Conservation (phyloP, 257 asterid genomes). For the Forsythia suspensa region DNA sequence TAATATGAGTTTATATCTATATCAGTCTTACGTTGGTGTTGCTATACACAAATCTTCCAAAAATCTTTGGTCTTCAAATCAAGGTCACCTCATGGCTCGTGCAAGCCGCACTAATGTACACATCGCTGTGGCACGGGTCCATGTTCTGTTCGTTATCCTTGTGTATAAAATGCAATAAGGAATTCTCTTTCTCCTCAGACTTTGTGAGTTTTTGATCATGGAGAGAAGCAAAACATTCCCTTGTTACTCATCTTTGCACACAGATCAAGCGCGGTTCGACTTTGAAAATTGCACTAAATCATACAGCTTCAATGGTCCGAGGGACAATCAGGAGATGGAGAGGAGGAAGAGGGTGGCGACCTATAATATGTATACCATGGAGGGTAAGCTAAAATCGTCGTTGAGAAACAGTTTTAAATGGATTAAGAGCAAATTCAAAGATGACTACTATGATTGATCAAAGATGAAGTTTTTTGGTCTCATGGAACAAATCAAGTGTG, state of each 20-base stretch:
- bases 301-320: constrained; percentile 83
- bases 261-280: constrained; percentile 61
- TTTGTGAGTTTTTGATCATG: constrained; percentile 34
- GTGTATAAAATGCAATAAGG: constrained; percentile 19
- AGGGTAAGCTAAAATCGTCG: constrained; percentile 85
- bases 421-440: constrained; percentile 78
- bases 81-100: constrained; percentile 68
- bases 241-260: constrained; percentile 66
- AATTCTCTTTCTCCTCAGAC: constrained; percentile 8
- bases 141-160: constrained; percentile 18
- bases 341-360: constrained; percentile 83
- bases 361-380: constrained; percentile 72
- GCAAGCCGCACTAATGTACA: constrained; percentile 54
- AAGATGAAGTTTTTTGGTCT: not conserved
- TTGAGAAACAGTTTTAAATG: constrained; percentile 85
- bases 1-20: no score
- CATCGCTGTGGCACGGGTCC: constrained; percentile 51
- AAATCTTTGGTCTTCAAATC: constrained; percentile 30
- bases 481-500: not conserved
- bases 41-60: not conserved
- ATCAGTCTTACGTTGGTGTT: not conserved
- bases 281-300: constrained; percentile 76
- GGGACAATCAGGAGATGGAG: constrained; percentile 66
- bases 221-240: constrained; percentile 78
- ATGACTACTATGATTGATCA: constrained; percentile 37